Evolutionary conservation across 805 yeast species (phyloP), one percentile per base, ranked within the genome.

Genomic region (Kazachstania psychrophila): DNA sequence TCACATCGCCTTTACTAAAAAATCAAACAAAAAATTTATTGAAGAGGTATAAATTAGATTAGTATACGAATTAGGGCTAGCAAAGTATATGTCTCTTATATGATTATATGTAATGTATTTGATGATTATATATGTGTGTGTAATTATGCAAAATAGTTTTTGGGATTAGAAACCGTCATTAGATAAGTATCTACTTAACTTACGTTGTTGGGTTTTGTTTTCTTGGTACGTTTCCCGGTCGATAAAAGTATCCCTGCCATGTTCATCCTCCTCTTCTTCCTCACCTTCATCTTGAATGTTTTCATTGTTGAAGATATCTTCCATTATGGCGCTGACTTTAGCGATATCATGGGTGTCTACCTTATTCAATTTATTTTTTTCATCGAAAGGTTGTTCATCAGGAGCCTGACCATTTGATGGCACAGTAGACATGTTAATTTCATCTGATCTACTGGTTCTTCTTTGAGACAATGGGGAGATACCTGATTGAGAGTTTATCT

Each of bases 131-230:
- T n/a, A n/a, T n/a, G n/a, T n/a, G n/a, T n/a, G n/a, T n/a, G n/a
- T n/a, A n/a, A n/a, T n/a, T n/a, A n/a, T n/a, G n/a, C n/a, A n/a
- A n/a, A n/a, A n/a, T n/a, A n/a, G n/a, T n/a, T n/a, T n/a, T n/a
- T n/a, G n/a, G n/a, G n/a, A n/a, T n/a, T n/a, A n/a, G n/a, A n/a
- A n/a, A n/a, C n/a, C n/a, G n/a, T 38, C 37, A 19, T 33, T 18
- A n/a, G 39, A 28, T 8, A 39, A 16, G 28, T 39, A 37, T 25
- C 26, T 29, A 18, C 38, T 34, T 17, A 40, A 23, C 22, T 28
- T 30, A 12, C 40, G 17, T 18, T 34, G 40, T 26, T 40, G 38
- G 3, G 19, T 9, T 28, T 34, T 37, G 15, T 40, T 37, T 16
- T 36, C 38, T 3, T 28, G n/a, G 16, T 27, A 24, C 11, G 15